Evolutionary conservation across 208 protist genomes (phyloP).

Genomic region (Wallacemonas sp.): DNA sequence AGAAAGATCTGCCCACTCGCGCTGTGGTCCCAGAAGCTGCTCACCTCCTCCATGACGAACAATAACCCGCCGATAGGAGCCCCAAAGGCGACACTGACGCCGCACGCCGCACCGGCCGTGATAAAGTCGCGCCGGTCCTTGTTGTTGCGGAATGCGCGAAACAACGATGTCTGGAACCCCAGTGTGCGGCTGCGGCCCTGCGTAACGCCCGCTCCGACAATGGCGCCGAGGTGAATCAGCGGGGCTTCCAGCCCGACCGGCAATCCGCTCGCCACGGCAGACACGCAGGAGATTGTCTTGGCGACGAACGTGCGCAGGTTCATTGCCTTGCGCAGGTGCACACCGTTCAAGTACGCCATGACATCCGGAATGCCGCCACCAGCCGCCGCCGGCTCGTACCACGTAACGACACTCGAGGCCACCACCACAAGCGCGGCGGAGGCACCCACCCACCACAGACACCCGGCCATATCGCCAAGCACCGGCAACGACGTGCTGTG

Average conservation of each 20-base stretch:
- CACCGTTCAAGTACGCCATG: slow-evolving; percentile 93
- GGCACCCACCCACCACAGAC: slow-evolving; percentile 42
- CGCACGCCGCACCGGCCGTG: slow-evolving; percentile 92
- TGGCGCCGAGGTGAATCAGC: slow-evolving; percentile 96
- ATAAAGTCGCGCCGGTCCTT: slow-evolving; percentile 94
- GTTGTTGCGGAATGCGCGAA: slow-evolving; percentile 88
- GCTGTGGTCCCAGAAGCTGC: slow-evolving; percentile 90
- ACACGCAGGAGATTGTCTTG: slow-evolving; percentile 87
- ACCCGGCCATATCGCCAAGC: slow-evolving; percentile 34
- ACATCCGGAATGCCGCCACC: slow-evolving; percentile 90
- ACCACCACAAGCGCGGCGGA: slow-evolving; percentile 51
- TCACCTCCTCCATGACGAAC: slow-evolving; percentile 96
- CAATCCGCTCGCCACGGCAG: slow-evolving; percentile 86
- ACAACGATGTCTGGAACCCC: slow-evolving; percentile 72
- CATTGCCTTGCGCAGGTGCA: slow-evolving; percentile 88
- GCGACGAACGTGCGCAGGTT: slow-evolving; percentile 82
- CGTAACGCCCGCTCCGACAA: slow-evolving; percentile 91
- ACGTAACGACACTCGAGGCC: slow-evolving; percentile 70
- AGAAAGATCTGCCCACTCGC: slow-evolving; percentile 94
- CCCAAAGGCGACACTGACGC: slow-evolving; percentile 95
- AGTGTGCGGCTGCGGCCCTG: slow-evolving; percentile 88
- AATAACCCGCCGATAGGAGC: slow-evolving; percentile 95
- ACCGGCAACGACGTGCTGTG: slow-evolving; percentile 4
- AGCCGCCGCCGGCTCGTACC: slow-evolving; percentile 78
- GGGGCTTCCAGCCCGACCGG: slow-evolving; percentile 94